Evolutionary conservation across 2,329 filamentous ascomycete genomes (phyloP).

Genomic region (Fusarium brevicatenulatum): DNA sequence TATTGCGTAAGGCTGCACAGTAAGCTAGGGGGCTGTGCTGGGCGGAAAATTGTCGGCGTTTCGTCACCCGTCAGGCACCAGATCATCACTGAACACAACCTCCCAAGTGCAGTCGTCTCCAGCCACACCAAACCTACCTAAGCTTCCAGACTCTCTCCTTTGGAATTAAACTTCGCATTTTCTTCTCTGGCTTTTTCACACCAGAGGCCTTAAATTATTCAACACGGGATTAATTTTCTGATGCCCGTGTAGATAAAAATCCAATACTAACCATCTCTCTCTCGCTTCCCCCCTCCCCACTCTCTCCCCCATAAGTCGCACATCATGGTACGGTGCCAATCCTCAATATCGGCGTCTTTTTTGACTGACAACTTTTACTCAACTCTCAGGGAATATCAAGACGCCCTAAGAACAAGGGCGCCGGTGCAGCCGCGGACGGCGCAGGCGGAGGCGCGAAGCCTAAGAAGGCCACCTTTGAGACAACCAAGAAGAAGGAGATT

Average conservation of each 20-base stretch:
- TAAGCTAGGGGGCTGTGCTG: slow-evolving; percentile 47
- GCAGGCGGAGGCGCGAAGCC: slow-evolving; percentile 69
- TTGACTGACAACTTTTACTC: slow-evolving; percentile 26
- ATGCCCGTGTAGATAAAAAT: slow-evolving; percentile 43
- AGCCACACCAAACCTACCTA: slow-evolving; percentile 43
- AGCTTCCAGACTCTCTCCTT: slow-evolving; percentile 37
- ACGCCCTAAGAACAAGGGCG: slow-evolving; percentile 55
- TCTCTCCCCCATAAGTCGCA: slow-evolving; percentile 30
- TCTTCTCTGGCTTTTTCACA: slow-evolving; percentile 21
- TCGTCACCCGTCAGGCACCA: slow-evolving; percentile 50
- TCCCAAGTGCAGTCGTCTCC: slow-evolving; percentile 30
- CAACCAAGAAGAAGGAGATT: slow-evolving; percentile 98
- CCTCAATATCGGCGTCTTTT: slow-evolving; percentile 14
- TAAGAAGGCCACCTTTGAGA: slow-evolving; percentile 96
- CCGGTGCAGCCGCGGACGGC: slow-evolving; percentile 53
- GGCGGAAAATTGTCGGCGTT: slow-evolving; percentile 51
- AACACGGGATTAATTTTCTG: slow-evolving; percentile 25
- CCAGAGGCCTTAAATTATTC: slow-evolving; percentile 16
- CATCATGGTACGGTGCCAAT: slow-evolving; percentile 49
- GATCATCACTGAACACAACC: slow-evolving; percentile 43
- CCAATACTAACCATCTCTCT: slow-evolving; percentile 25
- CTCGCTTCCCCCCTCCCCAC: slow-evolving; percentile 28
- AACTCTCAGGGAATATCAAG: slow-evolving; percentile 51
- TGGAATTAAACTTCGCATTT: slow-evolving; percentile 40
- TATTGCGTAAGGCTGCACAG: slow-evolving; percentile 41